Base-by-base conservation (phyloP, 2,329 filamentous ascomycete species). In the Myotisia sp. region DNA sequence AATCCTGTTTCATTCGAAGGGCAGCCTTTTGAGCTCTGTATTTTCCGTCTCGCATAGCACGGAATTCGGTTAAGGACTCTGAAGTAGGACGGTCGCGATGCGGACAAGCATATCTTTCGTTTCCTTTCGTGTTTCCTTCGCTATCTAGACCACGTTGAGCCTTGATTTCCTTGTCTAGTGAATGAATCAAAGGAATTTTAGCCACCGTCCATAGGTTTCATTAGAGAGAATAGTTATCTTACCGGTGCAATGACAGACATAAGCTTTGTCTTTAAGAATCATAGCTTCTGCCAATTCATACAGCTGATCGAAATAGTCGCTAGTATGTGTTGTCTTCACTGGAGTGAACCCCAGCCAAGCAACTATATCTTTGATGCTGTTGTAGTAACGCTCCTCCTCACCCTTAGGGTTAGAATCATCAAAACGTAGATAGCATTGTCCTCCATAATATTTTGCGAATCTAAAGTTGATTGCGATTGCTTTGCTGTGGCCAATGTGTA, bases 401-500 rank as follows among this genome's bases (percentile, higher is more conserved):
- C 81, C 82, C 44, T 86, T 83, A 1, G 90, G 90, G 55, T 95
- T 95, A 9, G 90, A 95, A 49, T 95, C 90, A 54, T 95, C 90
- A 55, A 82, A 93, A 48, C 87, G 71, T 41, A 85, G 59, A 50
- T 79, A 78, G 56, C 74, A 80, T 41, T 76, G 65, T 38, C 87
- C 87, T 22, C 79, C 79, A 53, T 92, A 81, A 51, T 77, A 76
- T 50, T 72, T 74, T 9, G 90, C 87, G 54, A 94, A 95, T 5
- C 87, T 87, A 60, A 95, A 95, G 60, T 95, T 94, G 56, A 95
- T 75, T 0, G 84, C 79, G 55, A 95, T 94, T 14, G 90, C 87
- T 63, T 95, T 95, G 44, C 80, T 81, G 54, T 95, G 90, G 13
- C 87, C 87, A 46, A 95, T 80, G 53, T 94, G 86, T 6, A 94